phyloP scores from a whole-genome alignment of 257 asterid genomes.

The Rehmannia glutinosa region DNA sequence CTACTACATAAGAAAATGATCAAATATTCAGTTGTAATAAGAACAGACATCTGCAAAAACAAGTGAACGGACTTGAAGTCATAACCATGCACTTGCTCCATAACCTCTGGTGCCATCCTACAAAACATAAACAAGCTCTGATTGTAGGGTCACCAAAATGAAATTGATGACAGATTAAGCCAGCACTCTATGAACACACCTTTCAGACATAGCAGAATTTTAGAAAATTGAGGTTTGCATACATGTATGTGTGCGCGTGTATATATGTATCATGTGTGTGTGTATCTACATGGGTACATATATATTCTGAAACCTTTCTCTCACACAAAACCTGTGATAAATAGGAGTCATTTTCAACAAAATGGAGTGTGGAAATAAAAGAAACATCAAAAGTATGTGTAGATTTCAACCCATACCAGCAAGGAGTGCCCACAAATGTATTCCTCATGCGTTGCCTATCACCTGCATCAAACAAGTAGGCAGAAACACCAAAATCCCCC shows the following conservation, averaged over 20 bases:
- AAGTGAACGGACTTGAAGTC: slow-evolving; percentile 79
- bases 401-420: slow-evolving; percentile 65
- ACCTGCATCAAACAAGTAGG: slow-evolving; percentile 93
- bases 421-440: slow-evolving; percentile 98
- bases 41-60: slow-evolving; percentile 17
- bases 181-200: slow-evolving; percentile 8
- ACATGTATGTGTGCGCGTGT: not conserved
- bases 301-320: not conserved
- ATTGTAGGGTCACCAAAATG: slow-evolving; percentile 8
- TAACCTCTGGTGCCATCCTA: slow-evolving; percentile 99
- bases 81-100: slow-evolving; percentile 96
- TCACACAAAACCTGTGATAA: not conserved
- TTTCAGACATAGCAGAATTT: not conserved
- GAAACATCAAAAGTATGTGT: not conserved
- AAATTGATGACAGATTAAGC: slow-evolving; percentile 1
- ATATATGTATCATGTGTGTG: not conserved
- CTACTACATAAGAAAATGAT: slow-evolving; percentile 13
- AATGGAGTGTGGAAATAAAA: not conserved
- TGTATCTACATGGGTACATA: not conserved
- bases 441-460: slow-evolving; percentile 92
- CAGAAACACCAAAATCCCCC: slow-evolving; percentile 99
- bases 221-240: not conserved
- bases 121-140: slow-evolving; percentile 23
- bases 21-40: slow-evolving; percentile 6
- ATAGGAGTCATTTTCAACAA: not conserved